Evolutionary conservation across 2,329 filamentous ascomycete species (phyloP).

Genomic region (Onygena corvina): DNA sequence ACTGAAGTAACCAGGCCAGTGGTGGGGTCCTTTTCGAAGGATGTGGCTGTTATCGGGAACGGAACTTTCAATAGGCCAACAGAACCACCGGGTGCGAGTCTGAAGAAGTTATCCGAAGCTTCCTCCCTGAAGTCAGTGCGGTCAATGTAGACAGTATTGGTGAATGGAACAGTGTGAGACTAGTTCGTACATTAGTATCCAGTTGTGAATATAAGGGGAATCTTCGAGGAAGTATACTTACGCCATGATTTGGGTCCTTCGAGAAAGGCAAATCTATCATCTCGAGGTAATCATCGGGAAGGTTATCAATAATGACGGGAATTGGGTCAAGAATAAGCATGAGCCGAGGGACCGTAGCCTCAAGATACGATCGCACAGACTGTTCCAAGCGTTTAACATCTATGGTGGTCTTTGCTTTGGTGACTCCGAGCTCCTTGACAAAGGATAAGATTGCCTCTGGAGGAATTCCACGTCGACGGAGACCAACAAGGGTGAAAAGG

Average conservation of each 20-base stretch:
- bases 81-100: slow-evolving; percentile 60
- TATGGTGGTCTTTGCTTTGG: slow-evolving; percentile 63
- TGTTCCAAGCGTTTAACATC: slow-evolving; percentile 67
- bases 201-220: background rate
- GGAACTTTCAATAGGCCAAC: slow-evolving; percentile 63
- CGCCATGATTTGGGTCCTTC: slow-evolving; percentile 52
- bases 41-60: slow-evolving; percentile 55
- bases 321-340: slow-evolving; percentile 78
- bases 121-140: slow-evolving; percentile 63
- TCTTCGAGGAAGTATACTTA: slow-evolving; percentile 13
- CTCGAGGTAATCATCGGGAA: slow-evolving; percentile 53
- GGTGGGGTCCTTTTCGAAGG: slow-evolving; percentile 53
- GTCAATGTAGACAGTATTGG: slow-evolving; percentile 74
- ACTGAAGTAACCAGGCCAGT: slow-evolving; percentile 56
- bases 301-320: slow-evolving; percentile 63
- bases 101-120: slow-evolving; percentile 63
- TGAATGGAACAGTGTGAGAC: slow-evolving; percentile 51
- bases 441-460: slow-evolving; percentile 75
- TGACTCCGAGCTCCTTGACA: slow-evolving; percentile 75
- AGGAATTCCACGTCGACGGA: slow-evolving; percentile 67
- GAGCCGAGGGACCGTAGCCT: slow-evolving; percentile 67
- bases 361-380: slow-evolving; percentile 70
- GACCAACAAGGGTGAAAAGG: slow-evolving; percentile 66
- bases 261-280: slow-evolving; percentile 63
- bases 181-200: slow-evolving; percentile 8